Base-by-base conservation (phyloP, 768 basidiomycete species). In the Lactifluus volemus region DNA sequence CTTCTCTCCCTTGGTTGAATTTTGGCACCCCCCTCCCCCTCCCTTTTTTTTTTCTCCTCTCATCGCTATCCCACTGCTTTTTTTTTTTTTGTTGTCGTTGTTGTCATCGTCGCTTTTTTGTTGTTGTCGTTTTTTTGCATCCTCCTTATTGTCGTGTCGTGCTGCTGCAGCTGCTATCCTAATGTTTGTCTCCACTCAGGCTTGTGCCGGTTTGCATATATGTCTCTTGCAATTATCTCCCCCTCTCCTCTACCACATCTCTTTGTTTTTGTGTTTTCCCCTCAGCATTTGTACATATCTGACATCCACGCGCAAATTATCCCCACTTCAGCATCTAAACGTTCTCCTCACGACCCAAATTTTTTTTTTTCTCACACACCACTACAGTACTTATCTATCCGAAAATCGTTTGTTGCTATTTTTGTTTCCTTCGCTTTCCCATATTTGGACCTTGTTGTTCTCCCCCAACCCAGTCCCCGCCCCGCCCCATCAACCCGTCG, bases 361-460 rank as follows among this genome's bases (percentile, higher is more conserved):
- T 4, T 5, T 34, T 34, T 34, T 34, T 34, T 34, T 34, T 34
- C 9, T 25, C 19, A 21, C 47, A 17, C 25, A 49, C 17, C 49
- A 29, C 15, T 10, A 29, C 30, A 29, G 9, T 14, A 15, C 30
- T 11, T 17, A 5, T 8, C 30, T n/a, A 25, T 25, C 25, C 25
- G 25, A 25, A 25, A 25, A 29, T 32, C 30, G 29, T 14, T 49
- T n/a, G n/a, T 32, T 30, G 17, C 30, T 17, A 11, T 4, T n/a
- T 11, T 29, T n/a, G n/a, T n/a, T n/a, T 21, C 21, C 17, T 5
- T 17, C 41, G 5, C 39, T 11, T 53, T 47, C 44, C 58, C 44
- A 5, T 36, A 38, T 59, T 29, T 48, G n/a, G 58, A 38, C 34
- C 34, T 53, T 39, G 34, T 59, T 59, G 58, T 59, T 53, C 11